Conservation (phyloP, 257 asterid species). For the Rhazya stricta region DNA sequence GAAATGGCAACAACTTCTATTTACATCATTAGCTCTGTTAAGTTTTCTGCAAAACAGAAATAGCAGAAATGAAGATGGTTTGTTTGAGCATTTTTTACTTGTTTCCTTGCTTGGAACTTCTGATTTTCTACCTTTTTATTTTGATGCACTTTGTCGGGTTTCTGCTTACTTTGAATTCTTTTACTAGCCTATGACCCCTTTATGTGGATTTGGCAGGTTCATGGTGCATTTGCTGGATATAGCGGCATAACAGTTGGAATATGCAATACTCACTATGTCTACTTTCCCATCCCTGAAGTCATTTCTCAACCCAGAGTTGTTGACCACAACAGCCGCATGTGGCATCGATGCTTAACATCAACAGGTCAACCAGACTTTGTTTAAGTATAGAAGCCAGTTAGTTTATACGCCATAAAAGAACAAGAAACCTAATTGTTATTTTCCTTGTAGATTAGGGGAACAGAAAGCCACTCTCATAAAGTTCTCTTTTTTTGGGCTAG, state of each 20-base stretch:
- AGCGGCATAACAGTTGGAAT: constrained; percentile 94
- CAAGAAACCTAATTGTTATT: constrained; percentile 1
- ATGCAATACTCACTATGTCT: constrained; percentile 91
- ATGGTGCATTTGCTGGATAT: constrained; percentile 95
- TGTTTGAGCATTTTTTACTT: neutral
- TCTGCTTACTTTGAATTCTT: neutral
- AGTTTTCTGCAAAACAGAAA: neutral
- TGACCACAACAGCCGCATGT: constrained; percentile 94
- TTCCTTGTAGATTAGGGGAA: constrained; percentile 20
- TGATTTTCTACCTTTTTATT: neutral
- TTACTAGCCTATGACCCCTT: neutral
- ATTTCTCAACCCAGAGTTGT: constrained; percentile 61
- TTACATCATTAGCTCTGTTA: neutral
- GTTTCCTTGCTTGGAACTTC: neutral
- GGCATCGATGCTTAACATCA: constrained; percentile 99
- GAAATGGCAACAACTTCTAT: neutral
- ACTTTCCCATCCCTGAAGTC: constrained; percentile 89
- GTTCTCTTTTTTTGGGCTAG: constrained; percentile 5
- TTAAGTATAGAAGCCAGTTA: constrained; percentile 21
- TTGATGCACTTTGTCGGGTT: neutral
- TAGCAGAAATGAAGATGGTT: neutral
- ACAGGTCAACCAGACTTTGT: constrained; percentile 95
- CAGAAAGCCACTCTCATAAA: constrained; percentile 18
- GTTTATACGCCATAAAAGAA: constrained; percentile 10
- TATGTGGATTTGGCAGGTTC: constrained; percentile 53